Conservation (phyloP, 352 stramenopile genomes). For the Globisporangium viniferum region DNA sequence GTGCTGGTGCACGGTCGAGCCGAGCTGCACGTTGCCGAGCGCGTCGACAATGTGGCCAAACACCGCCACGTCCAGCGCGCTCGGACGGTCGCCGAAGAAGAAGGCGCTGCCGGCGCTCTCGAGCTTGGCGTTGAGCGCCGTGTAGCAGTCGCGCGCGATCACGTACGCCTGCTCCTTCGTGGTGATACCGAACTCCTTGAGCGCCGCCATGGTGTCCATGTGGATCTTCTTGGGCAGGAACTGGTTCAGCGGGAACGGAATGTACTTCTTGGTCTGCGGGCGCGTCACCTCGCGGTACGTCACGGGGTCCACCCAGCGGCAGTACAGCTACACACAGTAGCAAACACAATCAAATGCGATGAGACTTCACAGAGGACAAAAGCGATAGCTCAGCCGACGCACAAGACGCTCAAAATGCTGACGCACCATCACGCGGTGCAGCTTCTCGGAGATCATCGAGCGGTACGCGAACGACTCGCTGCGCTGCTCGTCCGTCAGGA, state of each 20-base stretch:
- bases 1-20: constrained; percentile 67
- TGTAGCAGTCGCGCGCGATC: constrained; percentile 82
- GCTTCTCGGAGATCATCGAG: constrained; percentile 78
- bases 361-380: not conserved
- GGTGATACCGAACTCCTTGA: constrained; percentile 50
- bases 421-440: constrained; percentile 68
- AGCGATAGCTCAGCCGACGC: not conserved
- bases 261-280: constrained; percentile 72
- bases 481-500: constrained; percentile 63
- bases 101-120: constrained; percentile 44
- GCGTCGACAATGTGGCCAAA: constrained; percentile 85
- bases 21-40: constrained; percentile 68
- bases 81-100: constrained; percentile 70
- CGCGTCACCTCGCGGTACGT: constrained; percentile 85
- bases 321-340: constrained; percentile 44
- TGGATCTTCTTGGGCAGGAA: constrained; percentile 86
- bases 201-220: constrained; percentile 54
- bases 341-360: not conserved
- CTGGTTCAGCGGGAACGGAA: constrained; percentile 82
- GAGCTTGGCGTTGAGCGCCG: constrained; percentile 78
- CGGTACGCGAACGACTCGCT: constrained; percentile 83
- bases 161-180: constrained; percentile 81
- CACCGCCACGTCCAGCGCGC: constrained; percentile 71
- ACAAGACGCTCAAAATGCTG: not conserved
- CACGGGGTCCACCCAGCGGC: constrained; percentile 79